These are phyloP conservation scores for Microdochium trichocladiopsis DNA, from an alignment of 2,329 filamentous ascomycete species.

Conservation along the genomic window DNA sequence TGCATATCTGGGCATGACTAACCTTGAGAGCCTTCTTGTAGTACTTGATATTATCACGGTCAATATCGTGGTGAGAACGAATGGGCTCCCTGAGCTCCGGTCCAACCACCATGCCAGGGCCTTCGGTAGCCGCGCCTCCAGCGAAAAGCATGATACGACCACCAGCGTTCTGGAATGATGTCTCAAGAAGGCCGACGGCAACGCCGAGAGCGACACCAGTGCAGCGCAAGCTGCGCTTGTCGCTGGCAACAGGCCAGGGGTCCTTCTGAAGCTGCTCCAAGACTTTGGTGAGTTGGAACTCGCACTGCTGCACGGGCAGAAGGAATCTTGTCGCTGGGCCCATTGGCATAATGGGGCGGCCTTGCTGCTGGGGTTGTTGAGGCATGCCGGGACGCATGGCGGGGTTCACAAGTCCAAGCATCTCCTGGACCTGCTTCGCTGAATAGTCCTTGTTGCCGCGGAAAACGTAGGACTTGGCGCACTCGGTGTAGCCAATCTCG, in stretches of 20 bases:
- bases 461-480: conserved; percentile 98
- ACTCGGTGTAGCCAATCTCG: conserved; percentile 96
- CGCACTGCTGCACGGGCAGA: conserved; percentile 88
- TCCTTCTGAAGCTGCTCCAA: conserved; percentile 94
- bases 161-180: conserved; percentile 91
- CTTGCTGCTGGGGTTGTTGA: conserved; percentile 55
- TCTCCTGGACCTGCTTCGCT: conserved; percentile 99
- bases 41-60: conserved; percentile 98
- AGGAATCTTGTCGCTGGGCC: conserved; percentile 85
- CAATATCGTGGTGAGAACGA: conserved; percentile 96
- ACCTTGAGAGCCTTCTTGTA: conserved; percentile 98
- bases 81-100: conserved; percentile 95
- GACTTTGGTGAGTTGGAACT: conserved; percentile 95
- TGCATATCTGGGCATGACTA: conserved; percentile 16
- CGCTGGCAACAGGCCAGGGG: conserved; percentile 93
- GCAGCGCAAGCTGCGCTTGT: conserved; percentile 83
- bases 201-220: conserved; percentile 96
- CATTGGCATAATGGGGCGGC: conserved; percentile 65
- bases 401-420: conserved; percentile 77
- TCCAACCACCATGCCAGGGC: conserved; percentile 93
- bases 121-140: conserved; percentile 90
- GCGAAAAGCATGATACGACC: conserved; percentile 96
- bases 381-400: conserved; percentile 68
- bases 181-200: conserved; percentile 85
- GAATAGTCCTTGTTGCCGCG: conserved; percentile 95